Evolutionary conservation across 176 grass and related monocot genomes (phyloP), one percentile per base, ranked within the genome.

Genomic region (Oryza meridionalis): DNA sequence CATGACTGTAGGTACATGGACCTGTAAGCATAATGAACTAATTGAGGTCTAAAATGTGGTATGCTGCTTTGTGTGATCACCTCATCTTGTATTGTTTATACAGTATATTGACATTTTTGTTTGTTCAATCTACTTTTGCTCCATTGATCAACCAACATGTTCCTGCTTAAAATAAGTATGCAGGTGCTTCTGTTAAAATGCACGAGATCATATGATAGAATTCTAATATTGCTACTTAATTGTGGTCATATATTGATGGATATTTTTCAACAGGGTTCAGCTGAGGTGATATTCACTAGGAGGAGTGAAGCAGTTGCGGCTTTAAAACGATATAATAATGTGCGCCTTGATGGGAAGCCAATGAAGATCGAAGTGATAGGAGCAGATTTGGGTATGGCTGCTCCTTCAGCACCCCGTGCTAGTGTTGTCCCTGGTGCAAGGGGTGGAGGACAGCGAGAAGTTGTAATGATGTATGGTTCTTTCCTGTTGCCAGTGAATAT

Each of bases 361-460:
- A 99, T 96, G 93, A 99, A 94, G 81, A 96, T 99, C 3, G 91
- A 94, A 88, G 81, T 94, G 78, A 94, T 99, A 69, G 96, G 96
- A 43, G 85, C 83, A 76, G 92, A 92, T 90, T 67, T 88, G 80
- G 84, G 91, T 46, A 76, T 92, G 77, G 47, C 81, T 46, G 55
- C 79, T 47, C 76, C 79, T 70, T 22, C 81, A 7, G 72, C 84
- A 59, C 86, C 93, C 51, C 86, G 86, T 53, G 22, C 94, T 69
- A 99, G 86, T 86, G 81, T 94, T 81, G 73, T 86, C 86, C 83
- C 89, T 80, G 88, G 81, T 83, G 72, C 86, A 45, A 86, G 85
- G 64, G 88, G 90, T 49, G 94, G 93, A 89, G 89, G 87, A 65
- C 92, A 86, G 75, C 87, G 91, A 86, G 94, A 94, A 80, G 93